A percentile compares a stretch with the other conserved stretches of the same genome.
These are phyloP conservation scores for Zancudomyces culisetae DNA, from an alignment of 371 early-diverging fungal genomes.

Conservation along the genomic window DNA sequence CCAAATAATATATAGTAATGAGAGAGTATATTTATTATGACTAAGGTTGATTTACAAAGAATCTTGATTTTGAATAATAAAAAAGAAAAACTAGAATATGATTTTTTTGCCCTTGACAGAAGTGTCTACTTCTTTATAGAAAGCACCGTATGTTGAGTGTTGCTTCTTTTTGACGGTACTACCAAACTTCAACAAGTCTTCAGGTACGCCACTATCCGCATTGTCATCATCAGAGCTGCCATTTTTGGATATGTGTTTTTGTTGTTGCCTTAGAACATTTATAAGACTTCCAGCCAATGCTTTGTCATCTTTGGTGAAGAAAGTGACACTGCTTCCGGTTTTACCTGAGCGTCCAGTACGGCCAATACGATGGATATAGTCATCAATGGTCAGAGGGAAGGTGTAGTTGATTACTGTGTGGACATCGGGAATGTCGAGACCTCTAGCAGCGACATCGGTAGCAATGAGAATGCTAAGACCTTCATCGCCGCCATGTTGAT, in stretches of 20 bases:
- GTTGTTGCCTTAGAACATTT: constrained; percentile 75
- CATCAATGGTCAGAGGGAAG: constrained; percentile 91
- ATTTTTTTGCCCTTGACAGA: constrained; percentile 76
- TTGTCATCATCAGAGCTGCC: too few species aligned
- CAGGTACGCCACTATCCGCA: constrained; percentile 76
- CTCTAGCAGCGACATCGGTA: constrained; percentile 97
- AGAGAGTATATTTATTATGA: neutral
- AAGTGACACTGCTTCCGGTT: constrained; percentile 77
- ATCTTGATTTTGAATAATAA: neutral
- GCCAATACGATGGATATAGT: constrained; percentile 89
- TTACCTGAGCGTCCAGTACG: constrained; percentile 93
- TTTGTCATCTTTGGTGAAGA: constrained; percentile 90
- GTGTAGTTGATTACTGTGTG: constrained; percentile 95
- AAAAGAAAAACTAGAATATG: constrained; percentile 33
- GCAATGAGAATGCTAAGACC: constrained; percentile 86
- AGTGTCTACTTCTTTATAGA: constrained; percentile 76
- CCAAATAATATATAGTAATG: neutral
- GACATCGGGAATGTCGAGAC: constrained; percentile 94
- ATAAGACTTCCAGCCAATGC: constrained; percentile 68
- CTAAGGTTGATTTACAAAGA: neutral
- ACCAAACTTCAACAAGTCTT: constrained; percentile 74
- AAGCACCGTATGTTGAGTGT: constrained; percentile 86
- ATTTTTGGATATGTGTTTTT: too few species aligned
- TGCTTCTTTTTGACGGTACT: constrained; percentile 93
- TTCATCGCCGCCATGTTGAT: too few species aligned